Conservation (phyloP, 805 yeast species). For the Saccharomyces jurei region DNA sequence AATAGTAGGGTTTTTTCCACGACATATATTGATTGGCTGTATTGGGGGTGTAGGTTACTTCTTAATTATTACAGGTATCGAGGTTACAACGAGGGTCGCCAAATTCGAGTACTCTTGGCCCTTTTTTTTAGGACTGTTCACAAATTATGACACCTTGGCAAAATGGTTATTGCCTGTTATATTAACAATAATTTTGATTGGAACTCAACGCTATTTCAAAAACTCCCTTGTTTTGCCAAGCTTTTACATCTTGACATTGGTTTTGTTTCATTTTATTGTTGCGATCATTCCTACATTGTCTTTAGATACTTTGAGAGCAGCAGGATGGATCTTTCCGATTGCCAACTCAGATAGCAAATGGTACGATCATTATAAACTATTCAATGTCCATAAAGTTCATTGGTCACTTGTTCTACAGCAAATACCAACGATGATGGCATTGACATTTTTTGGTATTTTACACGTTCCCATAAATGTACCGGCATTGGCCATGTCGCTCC, state of each 20-base stretch:
- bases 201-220: conserved; percentile 51
- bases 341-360: conserved; percentile 64
- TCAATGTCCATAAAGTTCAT: conserved; percentile 62
- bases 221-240: conserved; percentile 74
- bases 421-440: conserved; percentile 88
- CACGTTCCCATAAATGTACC: conserved; percentile 98
- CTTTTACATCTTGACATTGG: conserved; percentile 66
- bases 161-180: conserved; percentile 67
- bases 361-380: conserved; percentile 75
- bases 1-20: conserved; percentile 88
- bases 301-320: conserved; percentile 50
- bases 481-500: conserved; percentile 84
- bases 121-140: conserved; percentile 42
- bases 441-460: conserved; percentile 89
- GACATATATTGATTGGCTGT: conserved; percentile 93
- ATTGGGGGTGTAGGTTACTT: conserved; percentile 98
- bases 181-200: conserved; percentile 52
- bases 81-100: conserved; percentile 76
- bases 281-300: conserved; percentile 58
- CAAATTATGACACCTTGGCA: conserved; percentile 34
- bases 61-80: conserved; percentile 80
- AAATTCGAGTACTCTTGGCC: conserved; percentile 55
- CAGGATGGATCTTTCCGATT: conserved; percentile 74
- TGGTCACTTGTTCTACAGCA: conserved; percentile 63
- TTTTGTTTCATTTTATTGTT: conserved; percentile 60